Percentiles rank a stretch among this genome's conserved stretches.
These are phyloP conservation scores for Gynochthodes officinalis DNA, from an alignment of 257 asterid species.

Conservation along the genomic window DNA sequence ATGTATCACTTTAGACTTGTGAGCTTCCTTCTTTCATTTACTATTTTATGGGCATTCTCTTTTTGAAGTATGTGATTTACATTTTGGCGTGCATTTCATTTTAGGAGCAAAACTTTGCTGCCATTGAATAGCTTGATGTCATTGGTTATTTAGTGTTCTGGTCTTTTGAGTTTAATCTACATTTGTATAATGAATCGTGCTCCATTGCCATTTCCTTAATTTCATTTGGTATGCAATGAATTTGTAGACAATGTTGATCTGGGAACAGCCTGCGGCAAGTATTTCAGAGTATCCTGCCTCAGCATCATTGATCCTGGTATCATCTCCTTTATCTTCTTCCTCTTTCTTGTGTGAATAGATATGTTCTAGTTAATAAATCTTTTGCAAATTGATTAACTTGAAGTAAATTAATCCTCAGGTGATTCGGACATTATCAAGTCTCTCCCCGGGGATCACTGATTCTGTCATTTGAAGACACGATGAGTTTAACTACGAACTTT, in stretches of 20 bases:
- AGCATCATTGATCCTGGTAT: slow-evolving; percentile 72
- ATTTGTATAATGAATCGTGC: not conserved
- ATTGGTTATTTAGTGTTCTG: not conserved
- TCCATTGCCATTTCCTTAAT: not conserved
- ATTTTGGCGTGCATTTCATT: not conserved
- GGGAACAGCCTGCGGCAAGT: slow-evolving; percentile 76
- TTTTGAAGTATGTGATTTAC: not conserved
- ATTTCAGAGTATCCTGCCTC: slow-evolving; percentile 71
- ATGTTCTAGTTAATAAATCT: not conserved
- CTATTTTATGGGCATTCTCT: not conserved
- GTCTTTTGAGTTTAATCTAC: not conserved
- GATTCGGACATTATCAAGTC: slow-evolving; percentile 75
- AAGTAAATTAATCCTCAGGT: slow-evolving; percentile 31
- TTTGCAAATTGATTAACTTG: slow-evolving; percentile 4
- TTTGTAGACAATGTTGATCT: slow-evolving; percentile 68
- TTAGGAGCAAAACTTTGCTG: not conserved
- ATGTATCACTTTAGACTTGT: not conserved
- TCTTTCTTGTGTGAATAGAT: not conserved
- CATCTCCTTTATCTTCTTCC: not conserved
- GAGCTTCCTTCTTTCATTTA: not conserved
- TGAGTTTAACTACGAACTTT: not conserved
- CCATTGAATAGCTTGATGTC: not conserved
- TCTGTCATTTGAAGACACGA: not conserved
- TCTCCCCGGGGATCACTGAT: slow-evolving; percentile 52
- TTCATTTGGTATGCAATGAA: not conserved